Evolutionary conservation across 371 early-diverging fungal genomes (phyloP), one percentile per base, ranked within the genome.

Genomic region (Blyttiomyces sp.): DNA sequence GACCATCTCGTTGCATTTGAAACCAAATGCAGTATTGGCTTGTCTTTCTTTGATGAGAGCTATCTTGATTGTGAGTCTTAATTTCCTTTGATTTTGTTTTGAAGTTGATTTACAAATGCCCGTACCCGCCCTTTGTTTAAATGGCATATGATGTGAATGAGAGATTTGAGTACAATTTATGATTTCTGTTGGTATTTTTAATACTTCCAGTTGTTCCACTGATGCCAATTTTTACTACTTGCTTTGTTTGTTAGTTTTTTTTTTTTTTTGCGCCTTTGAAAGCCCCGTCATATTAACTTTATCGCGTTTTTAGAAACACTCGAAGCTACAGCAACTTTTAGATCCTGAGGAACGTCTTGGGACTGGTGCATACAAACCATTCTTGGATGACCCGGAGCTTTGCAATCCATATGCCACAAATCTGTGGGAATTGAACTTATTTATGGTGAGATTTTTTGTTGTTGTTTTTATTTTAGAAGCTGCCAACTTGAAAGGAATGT

Each of bases 321-420:
- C 88, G 2, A 81, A 84, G 33, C 72, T 95, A 60, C 90, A 91
- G 61, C 86, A 87, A 39, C 69, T 93, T 61, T 69, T 93, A 21
- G 86, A 90, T 39, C 84, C 89, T 13, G 93, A 92, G 66, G 93
- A 90, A 54, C 82, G 87, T 5, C 39, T 77, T 19, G 76, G 75
- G 2, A 73, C 80, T 56, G 94, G 95, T 49, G 76, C 89, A 9
- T 94, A 93, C 69, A 64, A 84, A 45, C 83, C 87, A 17, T 71
- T 84, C n/a, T 64, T 94, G 61, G 86, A 92, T 64, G 95, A 95
- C 61, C 92, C 94, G 1, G 94, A 95, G 58, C 80, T 94, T 62
- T 92, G 92, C 69, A 95, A 95, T 63, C 93, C 96, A 3, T 89
- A 91, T 73, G 90, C 91, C 4, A 86, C 94, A 16, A 90, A 86